A percentile compares a stretch with the other conserved stretches of the same genome.
These are phyloP conservation scores for Candolleomyces efflorescens DNA, from an alignment of 768 basidiomycete genomes.

Conservation along the genomic window DNA sequence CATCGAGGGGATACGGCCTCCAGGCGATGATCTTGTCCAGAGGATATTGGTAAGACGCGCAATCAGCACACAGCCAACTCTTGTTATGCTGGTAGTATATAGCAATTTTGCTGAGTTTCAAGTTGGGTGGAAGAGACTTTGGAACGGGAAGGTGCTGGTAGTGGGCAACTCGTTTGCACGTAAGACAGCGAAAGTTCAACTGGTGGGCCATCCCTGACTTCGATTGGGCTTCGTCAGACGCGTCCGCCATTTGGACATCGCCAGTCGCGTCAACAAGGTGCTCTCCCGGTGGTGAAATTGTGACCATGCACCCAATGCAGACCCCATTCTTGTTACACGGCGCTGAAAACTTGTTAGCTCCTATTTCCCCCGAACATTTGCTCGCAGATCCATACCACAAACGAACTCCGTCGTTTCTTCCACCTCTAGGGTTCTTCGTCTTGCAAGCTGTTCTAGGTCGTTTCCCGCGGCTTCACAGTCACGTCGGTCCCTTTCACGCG, in stretches of 20 bases:
- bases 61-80: conserved; percentile 74
- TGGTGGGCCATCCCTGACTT: conserved; percentile 23
- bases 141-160: conserved; percentile 67
- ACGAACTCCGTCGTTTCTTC: conserved; percentile 75
- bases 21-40: conserved; percentile 90
- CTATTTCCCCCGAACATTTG: neutral
- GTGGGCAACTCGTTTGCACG: conserved; percentile 81
- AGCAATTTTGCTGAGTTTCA: conserved; percentile 44
- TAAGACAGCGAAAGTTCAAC: conserved; percentile 76
- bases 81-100: conserved; percentile 51
- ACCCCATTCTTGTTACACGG: conserved; percentile 69
- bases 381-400: conserved; percentile 41
- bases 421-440: conserved; percentile 41
- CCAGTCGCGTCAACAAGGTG: conserved; percentile 2
- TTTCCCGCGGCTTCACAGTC: conserved; percentile 31
- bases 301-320: conserved; percentile 73
- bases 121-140: conserved; percentile 27
- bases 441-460: conserved; percentile 23
- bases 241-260: conserved; percentile 34
- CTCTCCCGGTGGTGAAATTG: conserved; percentile 24
- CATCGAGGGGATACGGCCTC: conserved; percentile 74
- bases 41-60: conserved; percentile 61
- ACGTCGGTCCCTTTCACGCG: conserved; percentile 44
- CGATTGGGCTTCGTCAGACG: conserved; percentile 7
- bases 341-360: conserved; percentile 20